A percentile compares a stretch with the other conserved stretches of the same genome.
These are phyloP conservation scores for Liquidambar formosana DNA, from an alignment of 164 flowering plant genomes.

Conservation along the genomic window DNA sequence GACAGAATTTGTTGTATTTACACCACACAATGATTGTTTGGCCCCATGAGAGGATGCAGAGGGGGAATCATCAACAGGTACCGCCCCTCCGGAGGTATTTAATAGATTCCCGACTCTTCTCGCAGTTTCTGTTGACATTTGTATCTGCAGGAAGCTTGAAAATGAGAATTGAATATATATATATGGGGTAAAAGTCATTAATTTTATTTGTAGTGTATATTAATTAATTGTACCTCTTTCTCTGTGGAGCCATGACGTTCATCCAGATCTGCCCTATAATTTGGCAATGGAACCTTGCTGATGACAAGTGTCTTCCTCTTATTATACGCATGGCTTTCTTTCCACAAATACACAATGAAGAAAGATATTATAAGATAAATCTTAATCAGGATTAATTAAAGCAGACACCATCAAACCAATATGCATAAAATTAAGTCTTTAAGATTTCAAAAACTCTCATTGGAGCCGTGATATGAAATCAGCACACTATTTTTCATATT, in stretches of 20 bases:
- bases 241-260: conserved; percentile 93
- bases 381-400: neutral
- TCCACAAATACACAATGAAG: conserved; percentile 40
- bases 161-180: neutral
- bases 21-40: conserved; percentile 22
- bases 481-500: too few species aligned
- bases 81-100: conserved; percentile 41
- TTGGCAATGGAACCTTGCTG: conserved; percentile 87
- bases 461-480: too few species aligned
- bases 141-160: conserved; percentile 51
- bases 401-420: too few species aligned
- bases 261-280: conserved; percentile 94
- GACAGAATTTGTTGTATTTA: conserved; percentile 19
- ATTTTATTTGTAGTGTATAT: neutral
- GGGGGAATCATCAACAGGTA: conserved; percentile 30
- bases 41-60: conserved; percentile 35
- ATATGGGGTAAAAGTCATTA: neutral
- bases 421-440: too few species aligned
- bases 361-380: conserved; percentile 7
- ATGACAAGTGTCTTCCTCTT: conserved; percentile 87
- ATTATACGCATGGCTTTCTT: conserved; percentile 92
- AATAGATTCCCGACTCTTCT: conserved; percentile 70
- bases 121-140: conserved; percentile 79
- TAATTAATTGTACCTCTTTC: conserved; percentile 64
- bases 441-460: too few species aligned